A percentile compares a stretch with the other conserved stretches of the same genome.
These are phyloP conservation scores for Tolypocladium ophioglossoides DNA, from an alignment of 2,329 filamentous ascomycete species.

Conservation along the genomic window DNA sequence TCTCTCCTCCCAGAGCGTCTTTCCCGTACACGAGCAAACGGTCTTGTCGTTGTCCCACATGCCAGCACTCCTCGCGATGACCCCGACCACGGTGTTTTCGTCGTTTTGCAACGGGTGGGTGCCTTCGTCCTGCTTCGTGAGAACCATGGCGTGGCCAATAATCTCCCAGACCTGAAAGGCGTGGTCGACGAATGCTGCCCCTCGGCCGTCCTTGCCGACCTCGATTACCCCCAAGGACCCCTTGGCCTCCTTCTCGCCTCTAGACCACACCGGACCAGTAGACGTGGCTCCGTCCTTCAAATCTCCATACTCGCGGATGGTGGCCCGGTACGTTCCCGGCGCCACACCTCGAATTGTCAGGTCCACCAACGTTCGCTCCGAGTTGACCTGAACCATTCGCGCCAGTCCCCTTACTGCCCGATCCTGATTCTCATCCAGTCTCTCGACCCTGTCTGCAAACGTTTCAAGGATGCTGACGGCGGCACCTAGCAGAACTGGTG, in stretches of 20 bases:
- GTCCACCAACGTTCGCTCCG: conserved; percentile 73
- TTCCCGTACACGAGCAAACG: conserved; percentile 93
- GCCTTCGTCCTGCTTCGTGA: conserved; percentile 53
- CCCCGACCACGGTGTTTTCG: conserved; percentile 76
- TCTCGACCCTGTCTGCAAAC: conserved; percentile 47
- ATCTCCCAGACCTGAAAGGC: conserved; percentile 89
- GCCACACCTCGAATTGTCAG: conserved; percentile 74
- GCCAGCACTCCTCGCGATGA: conserved; percentile 92
- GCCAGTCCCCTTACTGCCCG: conserved; percentile 72
- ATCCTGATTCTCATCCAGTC: conserved; percentile 24
- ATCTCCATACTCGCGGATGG: conserved; percentile 76
- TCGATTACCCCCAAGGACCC: conserved; percentile 62
- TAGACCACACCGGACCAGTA: conserved; percentile 74
- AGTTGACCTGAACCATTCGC: conserved; percentile 84
- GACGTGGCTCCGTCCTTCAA: conserved; percentile 75
- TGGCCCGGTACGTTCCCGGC: conserved; percentile 73
- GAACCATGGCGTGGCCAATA: conserved; percentile 85
- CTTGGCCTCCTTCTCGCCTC: conserved; percentile 32
- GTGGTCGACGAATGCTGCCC: conserved; percentile 70
- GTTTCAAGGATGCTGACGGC: conserved; percentile 96
- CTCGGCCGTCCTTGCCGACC: conserved; percentile 65
- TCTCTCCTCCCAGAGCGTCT: conserved; percentile 96
- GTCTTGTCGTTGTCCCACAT: conserved; percentile 99
- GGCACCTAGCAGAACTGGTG: conserved; percentile 39
- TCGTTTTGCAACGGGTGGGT: conserved; percentile 57